Percentiles rank a stretch among this genome's conserved stretches.
Conservation (phyloP, 2,329 filamentous ascomycete species). For the Trichoderma sp. region DNA sequence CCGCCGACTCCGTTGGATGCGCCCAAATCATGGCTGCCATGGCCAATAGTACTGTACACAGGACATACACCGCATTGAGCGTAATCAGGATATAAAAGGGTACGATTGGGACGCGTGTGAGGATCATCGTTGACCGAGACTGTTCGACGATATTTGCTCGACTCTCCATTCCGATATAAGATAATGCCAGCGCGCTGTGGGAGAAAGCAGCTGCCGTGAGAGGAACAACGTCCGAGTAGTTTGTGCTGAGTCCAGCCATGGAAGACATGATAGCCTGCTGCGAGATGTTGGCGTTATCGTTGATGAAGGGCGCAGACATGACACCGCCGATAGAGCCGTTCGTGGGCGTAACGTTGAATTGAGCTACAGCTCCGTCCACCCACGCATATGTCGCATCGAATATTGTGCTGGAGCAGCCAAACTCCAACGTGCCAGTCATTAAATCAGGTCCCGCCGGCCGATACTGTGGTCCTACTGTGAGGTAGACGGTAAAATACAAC, state of each 20-base stretch:
- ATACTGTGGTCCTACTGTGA: not conserved
- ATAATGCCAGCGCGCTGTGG: not conserved
- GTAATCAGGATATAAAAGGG: not conserved
- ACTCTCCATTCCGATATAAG: not conserved
- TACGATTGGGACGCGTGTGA: not conserved
- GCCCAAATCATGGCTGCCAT: not conserved
- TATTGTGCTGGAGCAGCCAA: not conserved
- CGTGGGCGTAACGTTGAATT: not conserved
- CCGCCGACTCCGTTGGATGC: not conserved
- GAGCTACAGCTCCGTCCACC: not conserved
- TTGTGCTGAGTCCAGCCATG: not conserved
- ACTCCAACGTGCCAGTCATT: not conserved
- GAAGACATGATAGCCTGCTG: not conserved
- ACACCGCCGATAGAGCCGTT: conserved; percentile 4
- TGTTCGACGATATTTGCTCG: not conserved
- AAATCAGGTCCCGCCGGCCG: too few species aligned
- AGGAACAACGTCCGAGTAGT: not conserved
- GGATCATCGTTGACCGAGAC: not conserved
- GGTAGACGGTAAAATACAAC: not conserved
- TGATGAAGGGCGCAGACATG: not conserved
- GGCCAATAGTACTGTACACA: not conserved
- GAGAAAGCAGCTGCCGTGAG: not conserved
- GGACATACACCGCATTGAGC: not conserved
- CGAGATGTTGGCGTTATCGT: not conserved
- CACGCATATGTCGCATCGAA: not conserved